These are phyloP conservation scores for Acer negundo DNA, from an alignment of 345 rosid species.

Conservation along the genomic window DNA sequence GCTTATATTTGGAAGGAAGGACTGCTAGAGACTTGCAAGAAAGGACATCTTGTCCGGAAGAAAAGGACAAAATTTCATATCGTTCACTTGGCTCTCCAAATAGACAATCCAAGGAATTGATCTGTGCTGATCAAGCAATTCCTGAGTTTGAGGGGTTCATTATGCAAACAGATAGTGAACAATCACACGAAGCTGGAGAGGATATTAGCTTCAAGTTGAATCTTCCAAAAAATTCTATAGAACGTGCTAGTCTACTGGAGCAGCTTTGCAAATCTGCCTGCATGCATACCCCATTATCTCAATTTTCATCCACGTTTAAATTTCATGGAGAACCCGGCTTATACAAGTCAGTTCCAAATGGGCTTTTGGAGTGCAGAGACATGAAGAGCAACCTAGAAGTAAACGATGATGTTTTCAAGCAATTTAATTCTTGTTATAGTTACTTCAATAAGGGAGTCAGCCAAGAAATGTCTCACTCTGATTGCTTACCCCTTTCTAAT, in stretches of 20 bases:
- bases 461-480: slow-evolving; percentile 44
- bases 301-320: slow-evolving; percentile 44
- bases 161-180: slow-evolving; percentile 47
- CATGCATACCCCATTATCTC: slow-evolving; percentile 58
- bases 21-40: slow-evolving; percentile 14
- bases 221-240: slow-evolving; percentile 51
- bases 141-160: slow-evolving; percentile 70
- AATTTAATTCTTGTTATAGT: slow-evolving; percentile 37
- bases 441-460: slow-evolving; percentile 36
- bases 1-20: neutral
- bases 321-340: slow-evolving; percentile 36
- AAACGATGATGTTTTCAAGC: slow-evolving; percentile 24
- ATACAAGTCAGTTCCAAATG: slow-evolving; percentile 66
- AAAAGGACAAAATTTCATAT: slow-evolving; percentile 26
- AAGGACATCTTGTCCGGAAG: slow-evolving; percentile 23
- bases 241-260: slow-evolving; percentile 59
- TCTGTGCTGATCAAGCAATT: slow-evolving; percentile 35
- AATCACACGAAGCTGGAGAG: slow-evolving; percentile 29
- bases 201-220: slow-evolving; percentile 42
- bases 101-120: slow-evolving; percentile 30
- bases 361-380: slow-evolving; percentile 58
- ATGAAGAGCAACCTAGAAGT: slow-evolving; percentile 22
- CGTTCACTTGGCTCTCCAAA: slow-evolving; percentile 37
- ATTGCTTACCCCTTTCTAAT: slow-evolving; percentile 43
- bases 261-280: slow-evolving; percentile 69